These are phyloP conservation scores for Pisolithus thermaeus DNA, from an alignment of 1,284 basidiomycete species.

Conservation along the genomic window DNA sequence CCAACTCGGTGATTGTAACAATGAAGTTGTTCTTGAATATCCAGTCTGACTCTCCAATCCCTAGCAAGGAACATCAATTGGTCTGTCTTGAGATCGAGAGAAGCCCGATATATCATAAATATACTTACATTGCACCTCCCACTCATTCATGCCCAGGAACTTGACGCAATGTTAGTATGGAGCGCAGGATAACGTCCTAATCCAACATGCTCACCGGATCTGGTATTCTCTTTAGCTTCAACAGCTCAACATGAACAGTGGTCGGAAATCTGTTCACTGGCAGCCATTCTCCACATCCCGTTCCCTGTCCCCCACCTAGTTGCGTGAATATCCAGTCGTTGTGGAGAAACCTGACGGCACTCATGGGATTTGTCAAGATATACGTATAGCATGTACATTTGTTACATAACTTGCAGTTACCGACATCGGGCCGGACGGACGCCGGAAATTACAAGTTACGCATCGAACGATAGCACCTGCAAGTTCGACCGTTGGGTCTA, in stretches of 20 bases:
- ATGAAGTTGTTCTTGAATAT: slow-evolving; percentile 69
- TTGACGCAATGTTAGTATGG: slow-evolving; percentile 23
- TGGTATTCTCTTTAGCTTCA: slow-evolving; percentile 64
- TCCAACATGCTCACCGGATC: slow-evolving; percentile 59
- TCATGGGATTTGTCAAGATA: slow-evolving; percentile 12
- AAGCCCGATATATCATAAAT: background rate
- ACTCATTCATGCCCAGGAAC: slow-evolving; percentile 76
- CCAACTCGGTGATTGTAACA: slow-evolving; percentile 44
- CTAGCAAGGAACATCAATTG: slow-evolving; percentile 32
- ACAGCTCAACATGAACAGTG: slow-evolving; percentile 79
- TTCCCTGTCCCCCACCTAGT: slow-evolving; percentile 54
- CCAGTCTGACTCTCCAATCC: slow-evolving; percentile 86
- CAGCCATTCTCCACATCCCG: slow-evolving; percentile 63
- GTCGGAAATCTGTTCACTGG: slow-evolving; percentile 65
- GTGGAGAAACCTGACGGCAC: slow-evolving; percentile 20
- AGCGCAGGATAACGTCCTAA: background rate
- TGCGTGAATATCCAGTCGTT: slow-evolving; percentile 65
- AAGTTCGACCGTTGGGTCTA: no score
- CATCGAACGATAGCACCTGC: no score
- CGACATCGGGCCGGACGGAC: no score
- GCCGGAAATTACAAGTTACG: no score
- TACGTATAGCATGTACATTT: no score
- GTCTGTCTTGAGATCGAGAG: no score
- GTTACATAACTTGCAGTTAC: no score
- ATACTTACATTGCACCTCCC: slow-evolving; percentile 76